These are phyloP conservation scores for Colletotrichum eleusines DNA, from an alignment of 2,329 filamentous ascomycete genomes.

Conservation along the genomic window DNA sequence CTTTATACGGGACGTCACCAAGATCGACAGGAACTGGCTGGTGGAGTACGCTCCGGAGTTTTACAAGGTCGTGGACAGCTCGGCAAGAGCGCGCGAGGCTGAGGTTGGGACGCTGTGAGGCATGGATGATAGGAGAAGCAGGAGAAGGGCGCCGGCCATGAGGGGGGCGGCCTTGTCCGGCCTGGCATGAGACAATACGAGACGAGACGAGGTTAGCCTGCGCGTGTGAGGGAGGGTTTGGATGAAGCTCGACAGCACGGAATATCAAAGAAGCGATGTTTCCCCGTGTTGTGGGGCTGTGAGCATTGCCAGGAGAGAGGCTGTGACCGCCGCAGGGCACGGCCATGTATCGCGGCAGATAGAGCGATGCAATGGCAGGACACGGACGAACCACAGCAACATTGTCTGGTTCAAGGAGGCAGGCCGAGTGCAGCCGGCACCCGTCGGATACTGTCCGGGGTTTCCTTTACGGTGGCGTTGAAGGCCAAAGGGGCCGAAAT, in stretches of 20 bases:
- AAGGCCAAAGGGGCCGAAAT: conserved; percentile 15
- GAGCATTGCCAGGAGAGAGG: not conserved
- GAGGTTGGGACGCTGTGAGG: conserved; percentile 24
- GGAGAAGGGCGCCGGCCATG: not conserved
- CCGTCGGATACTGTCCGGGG: not conserved
- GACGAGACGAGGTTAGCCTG: conserved; percentile 22
- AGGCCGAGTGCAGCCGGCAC: conserved; percentile 19
- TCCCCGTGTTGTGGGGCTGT: not conserved
- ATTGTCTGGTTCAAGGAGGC: conserved; percentile 3
- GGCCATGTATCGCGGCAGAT: conserved; percentile 26
- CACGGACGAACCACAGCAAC: conserved; percentile 11
- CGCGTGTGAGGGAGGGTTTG: not conserved
- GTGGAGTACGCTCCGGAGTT: conserved; percentile 89
- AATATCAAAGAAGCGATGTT: conserved; percentile 21
- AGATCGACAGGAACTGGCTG: conserved; percentile 93
- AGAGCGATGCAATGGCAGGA: not conserved
- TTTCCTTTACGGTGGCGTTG: conserved; percentile 7
- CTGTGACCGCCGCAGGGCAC: not conserved
- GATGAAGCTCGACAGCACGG: conserved; percentile 7
- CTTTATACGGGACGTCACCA: conserved; percentile 92
- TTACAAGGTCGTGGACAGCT: conserved; percentile 69
- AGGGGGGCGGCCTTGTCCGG: not conserved
- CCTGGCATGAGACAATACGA: conserved; percentile 14
- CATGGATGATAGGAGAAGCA: not conserved
- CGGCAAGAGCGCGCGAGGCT: conserved; percentile 44